These are phyloP conservation scores for Brassica napus DNA, from an alignment of 345 rosid species.

Conservation along the genomic window Da-Ae NC_063438.1:20129501-20130000, in stretches of 20 bases:
- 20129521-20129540: not conserved
- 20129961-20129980: slow-evolving; percentile 35
- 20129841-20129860: slow-evolving; percentile 31
- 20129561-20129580: too few species aligned
- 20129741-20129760: slow-evolving; percentile 16
- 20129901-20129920: not conserved
- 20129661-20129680: not conserved
- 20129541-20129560: too few species aligned
- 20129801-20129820: slow-evolving; percentile 37
- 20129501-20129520: too few species aligned
- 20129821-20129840: slow-evolving; percentile 34
- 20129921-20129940: slow-evolving; percentile 30
- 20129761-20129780: slow-evolving; percentile 3
- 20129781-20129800: slow-evolving; percentile 15
- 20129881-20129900: slow-evolving; percentile 31
- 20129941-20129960: slow-evolving; percentile 6
- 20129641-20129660: not conserved
- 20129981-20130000: slow-evolving; percentile 82
- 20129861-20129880: slow-evolving; percentile 36
- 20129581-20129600: not conserved
- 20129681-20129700: not conserved
- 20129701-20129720: not conserved
- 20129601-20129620: not conserved
- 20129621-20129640: not conserved
- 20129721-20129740: not conserved